Evolutionary conservation across 495 filamentous ascomycete genomes (phyloP), one percentile per base, ranked within the genome.

Genomic region (Penicillium roqueforti): DNA sequence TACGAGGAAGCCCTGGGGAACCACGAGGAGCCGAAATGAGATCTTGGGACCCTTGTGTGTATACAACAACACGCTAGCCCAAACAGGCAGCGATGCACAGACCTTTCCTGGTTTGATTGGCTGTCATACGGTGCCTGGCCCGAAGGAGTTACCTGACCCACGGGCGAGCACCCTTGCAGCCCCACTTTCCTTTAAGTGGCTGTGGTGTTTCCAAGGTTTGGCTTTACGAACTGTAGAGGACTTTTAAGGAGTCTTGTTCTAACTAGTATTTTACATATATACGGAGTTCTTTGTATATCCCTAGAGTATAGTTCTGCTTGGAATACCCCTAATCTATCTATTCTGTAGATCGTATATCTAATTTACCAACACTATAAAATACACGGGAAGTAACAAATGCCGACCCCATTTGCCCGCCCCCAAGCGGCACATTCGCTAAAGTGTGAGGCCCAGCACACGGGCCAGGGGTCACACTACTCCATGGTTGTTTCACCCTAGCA

Each of bases 21-120:
- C 42, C 49, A 57, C 49, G 49, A 57, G 46, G 40, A 51, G 29
- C 25, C 32, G 14, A 54, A 42, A 47, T 53, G 51, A 53, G 51
- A 49, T 40, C 38, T 25, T 52, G 26, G 47, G 31, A 49, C 47
- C 47, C 47, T 37, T 37, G 31, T 52, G 29, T 44, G 38, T 22
- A 42, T 23, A 25, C 28, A 29, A 34, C 19, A 44, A 14, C 39
- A 19, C 14, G 7, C 39, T 52, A 52, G 8, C 40, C 29, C 4
- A 4, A 52, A 25, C 13, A 43, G 39, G 50, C 4, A 42, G 20
- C 1, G 19, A 32, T 9, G 8, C 2, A 3, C 14, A 8, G 0
- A 0, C 8, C 7, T 10, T 7, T 6, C 1, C 3, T 14, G 6
- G 14, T 34, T 6, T 52, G 29, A 52, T 52, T 44, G 40, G 50